Evolutionary conservation across 768 basidiomycete genomes (phyloP), one percentile per base, ranked within the genome.

Genomic region (Symmetrospora coprosmae): DNA sequence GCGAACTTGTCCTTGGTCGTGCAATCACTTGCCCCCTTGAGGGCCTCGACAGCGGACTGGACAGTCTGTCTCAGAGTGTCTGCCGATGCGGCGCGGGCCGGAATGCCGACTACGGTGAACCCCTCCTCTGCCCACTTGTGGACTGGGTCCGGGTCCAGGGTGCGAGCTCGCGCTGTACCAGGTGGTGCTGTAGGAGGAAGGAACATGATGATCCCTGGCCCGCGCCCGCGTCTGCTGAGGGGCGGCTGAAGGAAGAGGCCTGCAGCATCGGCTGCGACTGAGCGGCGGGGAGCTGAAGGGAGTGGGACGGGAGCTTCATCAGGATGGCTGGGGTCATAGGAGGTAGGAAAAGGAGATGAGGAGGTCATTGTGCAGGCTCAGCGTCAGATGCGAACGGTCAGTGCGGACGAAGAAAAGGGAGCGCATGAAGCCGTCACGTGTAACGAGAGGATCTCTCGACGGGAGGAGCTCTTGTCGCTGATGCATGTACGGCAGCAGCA

Each of bases 61-160:
- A 51, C 4, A 14, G 35, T 13, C 38, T 39, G 38, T 33, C 8
- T 6, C 34, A 4, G 0, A 27, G n/a, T n/a, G n/a, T n/a, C n/a
- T n/a, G n/a, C n/a, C n/a, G n/a, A n/a, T n/a, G n/a, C n/a, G n/a
- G n/a, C n/a, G n/a, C n/a, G n/a, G n/a, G n/a, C n/a, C n/a, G n/a
- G 39, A 27, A 65, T 37, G 14, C 35, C 21, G 13, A 53, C 52
- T 14, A 61, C 49, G n/a, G 45, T 43, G 38, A 60, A 65, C 4
- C 65, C 65, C 40, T 66, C 65, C 43, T 66, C 65, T 8, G 63
- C 65, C 65, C 65, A 66, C 30, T 66, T 66, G 27, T 38, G 27
- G 8, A 37, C 34, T 23, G 65, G 65, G 4, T 37, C n/a, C 9
- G 65, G 65, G 34, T 66, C 65, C 9, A 64, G 50, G 13, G 50